These are phyloP conservation scores for Pseudonectria buxi DNA, from an alignment of 2,329 filamentous ascomycete genomes.

Conservation along the genomic window DNA sequence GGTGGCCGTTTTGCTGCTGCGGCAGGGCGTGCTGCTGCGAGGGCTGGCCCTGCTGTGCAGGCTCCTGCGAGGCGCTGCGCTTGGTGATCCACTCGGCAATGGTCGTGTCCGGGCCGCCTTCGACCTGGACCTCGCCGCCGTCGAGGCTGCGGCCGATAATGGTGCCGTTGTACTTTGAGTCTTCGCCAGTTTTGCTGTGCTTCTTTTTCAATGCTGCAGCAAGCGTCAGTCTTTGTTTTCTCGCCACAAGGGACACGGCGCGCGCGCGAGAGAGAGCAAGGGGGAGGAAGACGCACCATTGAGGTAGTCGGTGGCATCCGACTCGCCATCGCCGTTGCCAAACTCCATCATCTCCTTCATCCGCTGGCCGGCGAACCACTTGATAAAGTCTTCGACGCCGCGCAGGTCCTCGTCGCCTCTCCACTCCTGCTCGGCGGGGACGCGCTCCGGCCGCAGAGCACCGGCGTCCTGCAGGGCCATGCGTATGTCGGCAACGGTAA, in stretches of 20 bases:
- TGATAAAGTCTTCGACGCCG: slow-evolving; percentile 70
- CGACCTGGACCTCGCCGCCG: slow-evolving; percentile 64
- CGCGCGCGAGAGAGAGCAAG: too few species aligned
- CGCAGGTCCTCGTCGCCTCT: slow-evolving; percentile 67
- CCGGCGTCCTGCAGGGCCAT: slow-evolving; percentile 80
- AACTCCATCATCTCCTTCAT: slow-evolving; percentile 78
- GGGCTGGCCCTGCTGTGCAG: slow-evolving; percentile 5
- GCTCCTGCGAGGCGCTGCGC: slow-evolving; percentile 13
- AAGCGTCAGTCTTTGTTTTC: slow-evolving; percentile 24
- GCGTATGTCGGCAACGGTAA: slow-evolving; percentile 65
- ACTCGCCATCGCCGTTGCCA: slow-evolving; percentile 62
- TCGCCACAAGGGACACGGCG: not conserved
- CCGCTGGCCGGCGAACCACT: slow-evolving; percentile 67
- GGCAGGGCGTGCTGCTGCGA: slow-evolving; percentile 3
- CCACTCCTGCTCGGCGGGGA: slow-evolving; percentile 62
- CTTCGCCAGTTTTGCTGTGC: slow-evolving; percentile 81
- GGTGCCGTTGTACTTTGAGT: slow-evolving; percentile 78
- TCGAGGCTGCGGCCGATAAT: slow-evolving; percentile 70
- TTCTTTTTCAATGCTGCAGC: slow-evolving; percentile 75
- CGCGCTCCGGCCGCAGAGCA: slow-evolving; percentile 61
- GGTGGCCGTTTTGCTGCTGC: slow-evolving; percentile 17
- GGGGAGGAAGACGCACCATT: slow-evolving; percentile 42
- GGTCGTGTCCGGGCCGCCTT: slow-evolving; percentile 54
- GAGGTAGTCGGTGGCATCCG: slow-evolving; percentile 63
- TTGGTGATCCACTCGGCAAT: slow-evolving; percentile 33